Base-by-base conservation (phyloP, 495 filamentous ascomycete genomes). In the Hyaloscypha bicolor region DNA sequence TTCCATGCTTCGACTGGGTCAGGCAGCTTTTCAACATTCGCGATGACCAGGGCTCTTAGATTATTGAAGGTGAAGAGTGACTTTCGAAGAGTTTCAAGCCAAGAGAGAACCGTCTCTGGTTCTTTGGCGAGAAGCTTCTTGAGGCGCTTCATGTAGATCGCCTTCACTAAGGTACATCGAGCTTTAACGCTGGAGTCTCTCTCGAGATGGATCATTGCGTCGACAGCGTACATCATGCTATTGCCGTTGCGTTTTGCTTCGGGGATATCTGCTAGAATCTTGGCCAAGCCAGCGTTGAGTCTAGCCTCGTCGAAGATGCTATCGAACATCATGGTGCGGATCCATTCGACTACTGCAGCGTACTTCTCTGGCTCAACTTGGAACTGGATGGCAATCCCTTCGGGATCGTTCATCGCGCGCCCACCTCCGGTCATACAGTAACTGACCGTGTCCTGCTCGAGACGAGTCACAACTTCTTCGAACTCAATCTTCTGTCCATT, bases 341-440 rank as follows among this genome's bases (percentile, higher is more conserved):
- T 78, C 95, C 94, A 97, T 58, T 88, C 84, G 69, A 99, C 90
- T 21, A 90, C 88, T 0, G 86, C 85, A 63, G 86, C 82, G 78
- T 97, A 98, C 72, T 96, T 96, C 63, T 93, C 92, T 11, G 87
- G 85, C 75, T 99, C 95, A 16, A 94, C 85, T 72, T 93, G 88
- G 76, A 99, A 89, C 56, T 88, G 87, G 62, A 97, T 88, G 48
- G 85, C 84, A 42, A 98, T 77, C 75, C 91, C 86, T 76, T 98
- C 95, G 0, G 87, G 82, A 76, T 94, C 93, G 25, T 89, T 88
- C 45, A 96, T 79, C 4, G 21, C 21, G 42, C 82, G 80, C 2
- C 83, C 78, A 31, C 85, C 92, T 6, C 82, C 80, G 65, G 87
- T 86, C 73, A 97, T 88, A 3, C 77, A 79, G 74, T 96, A 97